These are phyloP conservation scores for Quercus ilex DNA, from an alignment of 306 rosid genomes.

Conservation along the genomic window DNA sequence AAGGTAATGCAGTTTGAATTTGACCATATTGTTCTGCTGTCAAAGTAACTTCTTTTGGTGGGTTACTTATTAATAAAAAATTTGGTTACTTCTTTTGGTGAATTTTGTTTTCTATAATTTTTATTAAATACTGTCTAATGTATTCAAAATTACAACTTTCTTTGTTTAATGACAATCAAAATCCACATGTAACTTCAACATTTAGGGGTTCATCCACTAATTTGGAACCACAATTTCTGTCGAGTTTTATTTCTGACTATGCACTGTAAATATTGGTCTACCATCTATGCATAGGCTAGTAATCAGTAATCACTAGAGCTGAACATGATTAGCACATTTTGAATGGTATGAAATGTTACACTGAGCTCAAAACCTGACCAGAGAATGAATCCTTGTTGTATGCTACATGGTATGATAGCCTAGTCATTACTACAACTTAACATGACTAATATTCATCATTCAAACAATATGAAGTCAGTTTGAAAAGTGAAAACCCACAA, in stretches of 20 bases:
- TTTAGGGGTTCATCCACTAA: background rate
- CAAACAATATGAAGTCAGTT: too few relatives aligned
- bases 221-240: background rate
- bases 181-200: background rate
- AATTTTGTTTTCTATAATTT: background rate
- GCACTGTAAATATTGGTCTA: background rate
- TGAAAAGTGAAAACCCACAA: too few relatives aligned
- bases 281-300: background rate
- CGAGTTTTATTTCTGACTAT: background rate
- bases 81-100: background rate
- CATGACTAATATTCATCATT: too few relatives aligned
- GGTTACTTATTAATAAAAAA: background rate
- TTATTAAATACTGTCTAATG: too few relatives aligned
- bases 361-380: too few relatives aligned
- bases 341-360: too few relatives aligned
- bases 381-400: too few relatives aligned
- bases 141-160: too few relatives aligned
- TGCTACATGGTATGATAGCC: too few relatives aligned
- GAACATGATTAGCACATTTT: background rate
- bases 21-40: background rate
- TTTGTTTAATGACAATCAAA: too few relatives aligned
- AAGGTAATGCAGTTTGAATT: background rate
- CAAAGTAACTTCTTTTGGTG: background rate
- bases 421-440: too few relatives aligned
- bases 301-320: background rate